Base-by-base conservation (phyloP, 2,329 filamentous ascomycete species). In the Diaporthe sp. region DNA sequence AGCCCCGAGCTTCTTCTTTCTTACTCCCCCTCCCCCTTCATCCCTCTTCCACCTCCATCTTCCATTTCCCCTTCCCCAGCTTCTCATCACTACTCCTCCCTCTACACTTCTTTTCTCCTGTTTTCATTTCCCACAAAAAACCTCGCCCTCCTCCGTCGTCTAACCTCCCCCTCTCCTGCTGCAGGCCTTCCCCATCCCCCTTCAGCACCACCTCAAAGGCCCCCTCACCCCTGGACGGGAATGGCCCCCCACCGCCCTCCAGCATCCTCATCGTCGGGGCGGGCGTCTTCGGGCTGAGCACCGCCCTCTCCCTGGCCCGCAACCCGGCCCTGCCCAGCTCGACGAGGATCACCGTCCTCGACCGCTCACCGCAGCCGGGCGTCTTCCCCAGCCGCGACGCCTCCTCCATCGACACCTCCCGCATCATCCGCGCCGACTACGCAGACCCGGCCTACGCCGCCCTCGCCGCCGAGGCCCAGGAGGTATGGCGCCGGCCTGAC, bases 401-500 rank as follows among this genome's bases (percentile, higher is more conserved):
- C 73, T 88, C 90, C 68, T 91, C 88, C 77, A 87, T 92, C 79
- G 91, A 93, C 83, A 87, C 86, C 5, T 92, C 90, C 19, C 89
- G 91, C 77, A 92, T 93, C 78, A 87, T 93, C 77, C 88, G 92
- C 73, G 85, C 90, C 68, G 96, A 98, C 86, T 98, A 98, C 81
- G 92, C 94, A 7, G 92, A 96, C 80, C 85, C 90, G 0, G 89
- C 92, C 30, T 98, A 98, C 83, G 90, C 94, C 8, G 85, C 87
- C 22, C 90, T 98, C 59, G 95, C 93, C 27, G 88, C 90, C 25
- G 86, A 90, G 47, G 95, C 95, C 1, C 93, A 94, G 79, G 83
- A 87, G 25, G 86, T 89, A 80, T 97, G 92, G 94, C 90, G 93
- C 78, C 89, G 88, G 81, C 83, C 87, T 7, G 78, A 81, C 50